phyloP scores from a whole-genome alignment of 1,284 basidiomycete species.

The Puccinia polysora region DNA sequence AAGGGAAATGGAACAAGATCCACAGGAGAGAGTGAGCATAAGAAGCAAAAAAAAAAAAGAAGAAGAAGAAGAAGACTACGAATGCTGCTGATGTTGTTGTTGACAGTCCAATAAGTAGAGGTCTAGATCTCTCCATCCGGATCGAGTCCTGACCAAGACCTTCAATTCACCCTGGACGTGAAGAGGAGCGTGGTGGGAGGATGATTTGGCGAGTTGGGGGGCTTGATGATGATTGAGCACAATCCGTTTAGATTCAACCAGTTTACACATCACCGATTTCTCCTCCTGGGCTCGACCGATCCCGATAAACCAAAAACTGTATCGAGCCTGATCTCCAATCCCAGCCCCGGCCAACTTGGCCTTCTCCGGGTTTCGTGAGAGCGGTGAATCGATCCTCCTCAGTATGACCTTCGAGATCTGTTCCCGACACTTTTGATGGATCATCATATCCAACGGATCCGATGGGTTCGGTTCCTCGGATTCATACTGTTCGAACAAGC shows the following conservation, averaged over 20 bases:
- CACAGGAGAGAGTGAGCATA: too few species aligned
- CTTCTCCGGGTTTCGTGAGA: constrained; percentile 24
- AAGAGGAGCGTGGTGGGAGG: too few species aligned
- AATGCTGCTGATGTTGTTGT: not conserved
- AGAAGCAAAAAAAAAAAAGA: too few species aligned
- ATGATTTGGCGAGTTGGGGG: not conserved
- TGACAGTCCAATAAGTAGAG: constrained; percentile 8
- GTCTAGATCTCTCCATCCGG: constrained; percentile 23
- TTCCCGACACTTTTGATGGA: not conserved
- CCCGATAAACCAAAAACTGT: constrained; percentile 8
- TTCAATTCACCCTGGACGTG: too few species aligned
- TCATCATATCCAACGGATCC: constrained; percentile 21
- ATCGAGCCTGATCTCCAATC: constrained; percentile 32
- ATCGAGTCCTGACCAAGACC: constrained; percentile 3
- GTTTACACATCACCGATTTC: constrained; percentile 32
- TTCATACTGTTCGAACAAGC: not conserved
- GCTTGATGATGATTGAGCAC: not conserved
- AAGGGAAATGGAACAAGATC: too few species aligned
- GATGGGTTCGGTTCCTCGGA: constrained; percentile 16
- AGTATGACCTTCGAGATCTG: not conserved
- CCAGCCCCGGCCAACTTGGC: constrained; percentile 6
- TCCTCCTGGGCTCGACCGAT: not conserved
- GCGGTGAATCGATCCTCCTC: constrained; percentile 9
- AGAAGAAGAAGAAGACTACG: not conserved
- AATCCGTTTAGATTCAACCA: not conserved